A percentile compares a stretch with the other conserved stretches of the same genome.
Evolutionary conservation across 208 protist genomes (phyloP).

Genomic region (Trypanosoma melophagium): DNA sequence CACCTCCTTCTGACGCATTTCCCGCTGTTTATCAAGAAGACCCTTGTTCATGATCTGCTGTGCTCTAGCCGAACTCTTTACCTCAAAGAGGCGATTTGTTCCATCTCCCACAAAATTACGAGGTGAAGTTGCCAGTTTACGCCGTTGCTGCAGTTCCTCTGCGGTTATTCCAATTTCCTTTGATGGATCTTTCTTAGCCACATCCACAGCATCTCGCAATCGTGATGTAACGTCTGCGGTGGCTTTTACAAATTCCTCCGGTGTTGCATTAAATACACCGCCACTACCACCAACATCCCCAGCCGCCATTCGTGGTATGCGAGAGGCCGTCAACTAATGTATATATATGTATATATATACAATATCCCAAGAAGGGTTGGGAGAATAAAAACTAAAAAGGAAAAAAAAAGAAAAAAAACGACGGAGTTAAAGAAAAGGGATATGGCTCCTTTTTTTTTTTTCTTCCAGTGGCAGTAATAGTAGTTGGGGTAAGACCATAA

Average conservation of each 20-base stretch:
- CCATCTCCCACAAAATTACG: slow-evolving; percentile 48
- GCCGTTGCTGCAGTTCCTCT: slow-evolving; percentile 67
- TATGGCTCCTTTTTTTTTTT: too few species aligned
- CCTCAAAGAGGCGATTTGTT: slow-evolving; percentile 55
- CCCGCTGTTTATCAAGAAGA: slow-evolving; percentile 54
- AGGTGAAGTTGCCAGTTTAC: slow-evolving; percentile 48
- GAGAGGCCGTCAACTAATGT: background rate
- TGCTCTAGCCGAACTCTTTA: slow-evolving; percentile 79
- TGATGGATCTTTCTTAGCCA: slow-evolving; percentile 48
- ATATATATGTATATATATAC: too few species aligned
- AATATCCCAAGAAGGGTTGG: too few species aligned
- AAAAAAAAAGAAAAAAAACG: too few species aligned
- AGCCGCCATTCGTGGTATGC: background rate
- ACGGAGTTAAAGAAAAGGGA: too few species aligned
- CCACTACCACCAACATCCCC: slow-evolving; percentile 6
- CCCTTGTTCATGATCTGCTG: slow-evolving; percentile 86
- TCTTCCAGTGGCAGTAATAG: too few species aligned
- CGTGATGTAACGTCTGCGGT: slow-evolving; percentile 34
- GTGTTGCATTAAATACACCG: slow-evolving; percentile 5
- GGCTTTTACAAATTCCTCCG: slow-evolving; percentile 47
- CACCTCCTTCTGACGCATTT: slow-evolving; percentile 62
- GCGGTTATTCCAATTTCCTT: slow-evolving; percentile 64
- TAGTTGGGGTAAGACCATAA: too few species aligned
- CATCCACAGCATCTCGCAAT: slow-evolving; percentile 34
- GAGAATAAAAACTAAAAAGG: too few species aligned